Base-by-base conservation (phyloP, 164 flowering plant species). In the Echeveria elegans region DNA sequence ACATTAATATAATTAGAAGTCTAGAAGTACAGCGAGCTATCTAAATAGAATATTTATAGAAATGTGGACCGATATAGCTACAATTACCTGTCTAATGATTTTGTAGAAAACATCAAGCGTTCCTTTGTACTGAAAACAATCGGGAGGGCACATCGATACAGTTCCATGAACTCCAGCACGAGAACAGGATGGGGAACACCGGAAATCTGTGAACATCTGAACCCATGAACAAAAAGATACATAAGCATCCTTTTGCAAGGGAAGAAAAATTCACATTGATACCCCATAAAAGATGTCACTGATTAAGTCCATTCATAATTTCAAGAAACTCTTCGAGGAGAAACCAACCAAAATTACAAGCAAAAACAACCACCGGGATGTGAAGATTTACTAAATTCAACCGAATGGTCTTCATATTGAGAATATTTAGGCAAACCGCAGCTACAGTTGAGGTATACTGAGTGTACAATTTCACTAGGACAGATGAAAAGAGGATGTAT, bases 71-170 rank as follows among this genome's bases (percentile, higher is more conserved):
- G 21, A 37, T n/a, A 53, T 4, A 60, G 63, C 45, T 2, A n/a
- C 32, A 74, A 86, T 66, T 73, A 89, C 99, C 97, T 95, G 99
- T 63, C 89, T 81, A 56, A 88, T 77, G 41, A 95, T 84, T 77
- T 95, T 95, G 82, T 77, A 73, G 78, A 92, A 84, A 70, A 90
- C 97, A 80, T 95, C 99, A 38, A 87, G 63, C 6, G 99, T 88
- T 72, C 99, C 99, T 76, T 84, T 92, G 78, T 95, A 95, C 68
- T 80, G 89, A 79, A 90, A 95, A 80, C 96, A 92, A 73, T 90
- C 97, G 53, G 92, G 97, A 15, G 97, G 94, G 63, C 97, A 92
- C 41, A 85, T 83, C 31, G 87, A 64, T 30, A 83, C 89, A 1
- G 96, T 85, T 52, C 97, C 94, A 73, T 86, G 89, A 71, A 86